Conservation (phyloP, 2,329 filamentous ascomycete species). For the Biscogniauxia sp. region DNA sequence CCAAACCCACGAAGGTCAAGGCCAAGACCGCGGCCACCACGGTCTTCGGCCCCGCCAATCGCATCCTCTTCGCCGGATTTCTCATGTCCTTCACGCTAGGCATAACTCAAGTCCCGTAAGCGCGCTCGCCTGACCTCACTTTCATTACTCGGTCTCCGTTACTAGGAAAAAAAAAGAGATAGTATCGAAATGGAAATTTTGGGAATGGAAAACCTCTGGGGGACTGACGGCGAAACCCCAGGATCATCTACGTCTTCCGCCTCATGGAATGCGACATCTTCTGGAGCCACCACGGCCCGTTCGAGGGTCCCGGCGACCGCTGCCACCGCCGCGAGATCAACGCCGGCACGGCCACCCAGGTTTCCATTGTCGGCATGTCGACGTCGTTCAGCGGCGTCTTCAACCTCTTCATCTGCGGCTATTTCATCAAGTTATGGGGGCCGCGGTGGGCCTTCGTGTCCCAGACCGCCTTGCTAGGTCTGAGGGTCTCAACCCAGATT, state of each 20-base stretch:
- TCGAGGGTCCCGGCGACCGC: constrained; percentile 45
- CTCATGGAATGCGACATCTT: constrained; percentile 71
- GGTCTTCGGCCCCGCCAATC: constrained; percentile 28
- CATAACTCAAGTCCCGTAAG: constrained; percentile 33
- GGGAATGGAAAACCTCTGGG: neutral
- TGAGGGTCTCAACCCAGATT: constrained; percentile 63
- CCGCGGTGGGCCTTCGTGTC: constrained; percentile 60
- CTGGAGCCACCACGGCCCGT: constrained; percentile 57
- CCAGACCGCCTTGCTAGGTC: constrained; percentile 63
- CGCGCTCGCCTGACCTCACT: neutral
- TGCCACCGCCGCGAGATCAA: constrained; percentile 63
- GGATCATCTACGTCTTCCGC: constrained; percentile 63
- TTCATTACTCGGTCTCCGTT: no score
- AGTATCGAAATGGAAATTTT: no score
- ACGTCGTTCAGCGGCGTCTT: constrained; percentile 64
- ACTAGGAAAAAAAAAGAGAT: no score
- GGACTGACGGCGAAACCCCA: constrained; percentile 17
- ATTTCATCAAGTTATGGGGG: constrained; percentile 64
- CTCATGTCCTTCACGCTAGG: constrained; percentile 32
- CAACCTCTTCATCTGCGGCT: constrained; percentile 67
- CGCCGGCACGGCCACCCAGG: constrained; percentile 60
- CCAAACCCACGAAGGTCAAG: constrained; percentile 4
- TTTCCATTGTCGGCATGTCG: constrained; percentile 63
- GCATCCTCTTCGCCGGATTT: constrained; percentile 32
- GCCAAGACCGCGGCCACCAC: neutral